Percentiles rank a stretch among this genome's conserved stretches.
Conservation (phyloP, 176 grass and related monocot species). For the Oryza officinalis region DNA sequence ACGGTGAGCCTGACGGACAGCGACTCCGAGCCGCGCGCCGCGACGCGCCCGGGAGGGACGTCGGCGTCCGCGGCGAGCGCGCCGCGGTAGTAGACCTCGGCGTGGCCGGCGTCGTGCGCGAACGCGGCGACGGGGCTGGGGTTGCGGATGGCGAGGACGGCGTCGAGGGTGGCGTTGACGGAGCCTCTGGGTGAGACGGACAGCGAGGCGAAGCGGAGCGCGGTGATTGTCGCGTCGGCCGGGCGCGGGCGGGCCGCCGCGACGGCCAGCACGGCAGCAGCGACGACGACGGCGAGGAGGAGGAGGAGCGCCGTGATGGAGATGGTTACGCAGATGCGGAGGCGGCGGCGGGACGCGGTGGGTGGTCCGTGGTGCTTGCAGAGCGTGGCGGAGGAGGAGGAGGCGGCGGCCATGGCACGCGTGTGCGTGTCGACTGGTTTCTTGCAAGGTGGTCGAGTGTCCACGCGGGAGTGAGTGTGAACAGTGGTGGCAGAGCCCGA, state of each 20-base stretch:
- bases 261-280: not conserved
- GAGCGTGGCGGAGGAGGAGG: not conserved
- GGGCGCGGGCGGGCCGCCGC: constrained; percentile 1
- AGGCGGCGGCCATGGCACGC: not conserved
- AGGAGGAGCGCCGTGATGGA: not conserved
- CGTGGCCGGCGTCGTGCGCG: constrained; percentile 16
- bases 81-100: constrained; percentile 43
- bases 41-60: not conserved
- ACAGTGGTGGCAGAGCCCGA: no score
- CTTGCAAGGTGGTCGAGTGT: not conserved
- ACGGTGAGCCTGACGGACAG: constrained; percentile 9
- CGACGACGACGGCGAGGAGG: not conserved
- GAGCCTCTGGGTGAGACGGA: constrained; percentile 6
- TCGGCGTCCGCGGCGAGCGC: constrained; percentile 20
- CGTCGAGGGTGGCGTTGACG: constrained; percentile 31
- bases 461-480: not conserved
- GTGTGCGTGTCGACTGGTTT: no score
- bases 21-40: not conserved
- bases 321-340: not conserved
- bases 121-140: constrained; percentile 28
- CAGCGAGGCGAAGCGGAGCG: constrained; percentile 17
- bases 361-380: not conserved
- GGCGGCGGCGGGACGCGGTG: not conserved
- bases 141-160: constrained; percentile 31
- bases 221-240: not conserved